Conservation (phyloP, 257 asterid species). For the Solanum virginianum region DNA sequence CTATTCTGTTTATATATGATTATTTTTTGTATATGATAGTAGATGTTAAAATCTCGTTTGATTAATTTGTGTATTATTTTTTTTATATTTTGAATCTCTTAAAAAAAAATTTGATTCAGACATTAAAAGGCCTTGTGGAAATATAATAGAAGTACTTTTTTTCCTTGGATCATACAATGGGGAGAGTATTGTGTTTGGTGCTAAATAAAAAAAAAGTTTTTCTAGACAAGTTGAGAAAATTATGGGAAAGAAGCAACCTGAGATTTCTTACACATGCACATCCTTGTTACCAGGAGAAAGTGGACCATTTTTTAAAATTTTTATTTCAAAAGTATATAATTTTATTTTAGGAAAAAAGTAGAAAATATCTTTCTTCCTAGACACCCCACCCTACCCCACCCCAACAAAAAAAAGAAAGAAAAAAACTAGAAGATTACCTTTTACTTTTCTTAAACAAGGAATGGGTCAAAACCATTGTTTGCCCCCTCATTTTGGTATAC, state of each 20-base stretch:
- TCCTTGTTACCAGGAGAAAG: background rate
- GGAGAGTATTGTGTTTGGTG: background rate
- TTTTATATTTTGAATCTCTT: background rate
- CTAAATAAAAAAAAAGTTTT: background rate
- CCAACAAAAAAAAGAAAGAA: background rate
- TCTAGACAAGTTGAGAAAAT: background rate
- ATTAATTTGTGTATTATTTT: background rate
- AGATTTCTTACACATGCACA: background rate
- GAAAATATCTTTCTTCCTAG: background rate
- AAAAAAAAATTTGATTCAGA: background rate
- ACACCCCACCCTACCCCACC: background rate
- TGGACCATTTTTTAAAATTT: background rate
- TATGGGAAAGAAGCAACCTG: background rate
- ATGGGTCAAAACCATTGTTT: background rate
- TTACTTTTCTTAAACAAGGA: background rate
- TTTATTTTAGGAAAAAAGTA: background rate
- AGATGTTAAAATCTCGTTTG: background rate
- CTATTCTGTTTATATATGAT: background rate
- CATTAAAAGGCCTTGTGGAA: background rate
- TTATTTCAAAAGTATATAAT: background rate
- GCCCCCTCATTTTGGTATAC: background rate
- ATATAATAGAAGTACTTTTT: background rate
- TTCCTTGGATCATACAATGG: background rate
- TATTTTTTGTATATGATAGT: background rate
- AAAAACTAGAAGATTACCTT: background rate